These are phyloP conservation scores for Globisporangium spiculum DNA, from an alignment of 352 stramenopile species.

Conservation along the genomic window DNA sequence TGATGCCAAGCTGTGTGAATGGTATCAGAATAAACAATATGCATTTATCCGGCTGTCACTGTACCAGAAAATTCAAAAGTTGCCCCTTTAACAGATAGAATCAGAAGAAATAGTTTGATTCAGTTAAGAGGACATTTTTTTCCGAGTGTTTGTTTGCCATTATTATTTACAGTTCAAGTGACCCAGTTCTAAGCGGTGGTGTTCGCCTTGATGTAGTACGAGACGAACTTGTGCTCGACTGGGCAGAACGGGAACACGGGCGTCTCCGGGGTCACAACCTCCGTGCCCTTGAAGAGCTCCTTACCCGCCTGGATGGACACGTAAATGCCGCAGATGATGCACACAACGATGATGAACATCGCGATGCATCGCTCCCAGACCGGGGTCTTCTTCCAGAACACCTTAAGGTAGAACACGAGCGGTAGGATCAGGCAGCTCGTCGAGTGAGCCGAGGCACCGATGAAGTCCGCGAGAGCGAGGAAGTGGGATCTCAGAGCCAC, in stretches of 20 bases:
- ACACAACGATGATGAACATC: slow-evolving; percentile 24
- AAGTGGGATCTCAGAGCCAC: slow-evolving; percentile 22
- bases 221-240: slow-evolving; percentile 15
- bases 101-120: neutral
- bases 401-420: slow-evolving; percentile 35
- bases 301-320: slow-evolving; percentile 22
- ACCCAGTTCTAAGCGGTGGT: neutral
- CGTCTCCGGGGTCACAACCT: slow-evolving; percentile 12
- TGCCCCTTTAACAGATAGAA: neutral
- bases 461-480: slow-evolving; percentile 27
- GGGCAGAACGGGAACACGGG: slow-evolving; percentile 21
- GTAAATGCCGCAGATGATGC: slow-evolving; percentile 23
- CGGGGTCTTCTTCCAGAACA: slow-evolving; percentile 22
- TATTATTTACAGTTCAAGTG: neutral
- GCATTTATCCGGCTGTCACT: neutral
- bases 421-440: slow-evolving; percentile 32
- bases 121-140: neutral
- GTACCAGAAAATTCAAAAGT: neutral
- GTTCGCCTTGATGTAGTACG: slow-evolving; percentile 19
- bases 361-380: slow-evolving; percentile 20
- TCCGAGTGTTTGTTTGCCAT: neutral
- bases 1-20: neutral
- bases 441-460: slow-evolving; percentile 25
- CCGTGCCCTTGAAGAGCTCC: slow-evolving; percentile 14
- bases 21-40: neutral